Base-by-base conservation (phyloP, 306 rosid genomes). In the Cicer judaicum region DNA sequence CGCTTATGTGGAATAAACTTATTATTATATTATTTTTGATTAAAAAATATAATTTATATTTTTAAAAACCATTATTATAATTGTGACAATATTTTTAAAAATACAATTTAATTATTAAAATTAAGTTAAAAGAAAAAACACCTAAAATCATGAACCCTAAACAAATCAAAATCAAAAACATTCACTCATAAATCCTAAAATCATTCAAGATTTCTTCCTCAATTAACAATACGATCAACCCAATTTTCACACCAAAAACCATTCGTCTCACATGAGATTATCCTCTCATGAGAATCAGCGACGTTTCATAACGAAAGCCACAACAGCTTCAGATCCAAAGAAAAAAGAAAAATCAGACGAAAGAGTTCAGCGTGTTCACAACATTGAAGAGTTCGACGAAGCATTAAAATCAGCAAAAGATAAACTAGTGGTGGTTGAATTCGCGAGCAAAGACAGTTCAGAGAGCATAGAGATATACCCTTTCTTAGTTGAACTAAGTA, bases 381-480 rank as follows among this genome's bases (percentile, higher is more conserved):
- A 89, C 89, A 50, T 72, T 0, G 81, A 85, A 39, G 98, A 91
- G 47, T 93, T 93, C 85, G 98, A 93, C 9, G 66, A 79, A 1
- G 98, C 92, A 2, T 91, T 93, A 1, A 14, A 40, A 12, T 16
- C 57, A 2, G 98, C 98, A 0, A 93, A 93, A 34, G 73, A 80
- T 81, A 93, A 78, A 76, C 90, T 93, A 0, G 98, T 93, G 0
- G 98, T 93, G 1, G 98, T 93, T 0, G 98, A 93, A 60, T 93
- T 62, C 80, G 98, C 94, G 0, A 83, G 82, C 6, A 89, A 87
- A 10, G 7, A 79, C 44, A 87, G 88, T 68, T 0, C 0, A 0
- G 72, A 87, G 8, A 93, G 96, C 87, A 81, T 72, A 43, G 60
- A 85, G 8, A 93, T 93, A 68, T 93, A 89, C 68, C 98, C 98